Percentiles rank a stretch among this genome's conserved stretches.
Evolutionary conservation across 768 basidiomycete genomes (phyloP).

Genomic region (Lactifluus volemus): DNA sequence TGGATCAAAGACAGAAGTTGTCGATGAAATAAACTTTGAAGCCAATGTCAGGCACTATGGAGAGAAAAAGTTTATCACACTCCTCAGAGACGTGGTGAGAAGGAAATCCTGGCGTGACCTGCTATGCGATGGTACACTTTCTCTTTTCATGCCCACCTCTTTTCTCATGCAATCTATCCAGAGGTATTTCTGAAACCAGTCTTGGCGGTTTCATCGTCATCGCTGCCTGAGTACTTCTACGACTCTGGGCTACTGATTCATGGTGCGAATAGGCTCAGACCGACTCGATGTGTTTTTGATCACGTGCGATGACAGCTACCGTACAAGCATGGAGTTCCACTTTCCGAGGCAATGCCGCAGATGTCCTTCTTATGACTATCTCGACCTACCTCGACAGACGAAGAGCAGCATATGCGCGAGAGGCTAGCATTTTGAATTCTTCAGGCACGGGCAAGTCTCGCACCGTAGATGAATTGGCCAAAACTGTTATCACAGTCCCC

Average conservation of each 20-base stretch:
- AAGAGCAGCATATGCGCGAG: neutral
- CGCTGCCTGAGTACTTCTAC: too few relatives aligned
- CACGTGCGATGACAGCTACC: neutral
- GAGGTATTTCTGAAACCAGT: neutral
- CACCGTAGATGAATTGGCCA: neutral
- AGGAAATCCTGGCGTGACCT: neutral
- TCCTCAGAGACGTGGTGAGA: neutral
- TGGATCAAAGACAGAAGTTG: too few relatives aligned
- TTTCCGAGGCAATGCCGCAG: neutral
- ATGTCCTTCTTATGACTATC: neutral
- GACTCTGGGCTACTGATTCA: too few relatives aligned
- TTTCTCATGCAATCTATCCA: neutral
- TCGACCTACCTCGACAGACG: neutral
- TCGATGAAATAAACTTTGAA: too few relatives aligned
- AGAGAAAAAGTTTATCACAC: neutral
- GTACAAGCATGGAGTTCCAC: neutral
- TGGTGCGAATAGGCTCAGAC: neutral
- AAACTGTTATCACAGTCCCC: too few relatives aligned
- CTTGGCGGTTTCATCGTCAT: too few relatives aligned
- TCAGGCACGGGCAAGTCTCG: slow-evolving; percentile 1
- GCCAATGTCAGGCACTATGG: too few relatives aligned
- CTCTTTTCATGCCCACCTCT: neutral
- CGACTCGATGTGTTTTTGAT: neutral
- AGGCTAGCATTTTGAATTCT: neutral
- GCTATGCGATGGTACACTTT: neutral